Conservation (phyloP, 257 asterid genomes). For the Phtheirospermum japonicum region DNA sequence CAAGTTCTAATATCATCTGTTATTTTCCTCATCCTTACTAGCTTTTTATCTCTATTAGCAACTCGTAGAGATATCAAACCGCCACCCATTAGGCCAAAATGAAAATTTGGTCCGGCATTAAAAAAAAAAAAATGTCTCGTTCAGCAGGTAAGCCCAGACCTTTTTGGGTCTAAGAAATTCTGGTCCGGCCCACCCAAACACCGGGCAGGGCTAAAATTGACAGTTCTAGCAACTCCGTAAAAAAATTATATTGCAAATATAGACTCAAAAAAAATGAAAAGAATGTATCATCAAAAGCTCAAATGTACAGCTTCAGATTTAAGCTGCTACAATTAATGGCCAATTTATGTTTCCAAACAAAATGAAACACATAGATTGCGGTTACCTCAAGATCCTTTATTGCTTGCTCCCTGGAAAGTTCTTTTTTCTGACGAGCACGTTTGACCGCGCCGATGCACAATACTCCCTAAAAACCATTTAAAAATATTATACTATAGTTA, state of each 20-base stretch:
- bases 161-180: too few relatives aligned
- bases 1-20: not conserved
- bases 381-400: constrained; percentile 77
- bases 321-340: not conserved
- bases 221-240: not conserved
- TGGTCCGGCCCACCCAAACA: not conserved
- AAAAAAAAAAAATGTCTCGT: too few relatives aligned
- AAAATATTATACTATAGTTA: constrained; percentile 1
- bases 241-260: not conserved
- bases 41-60: not conserved
- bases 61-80: not conserved
- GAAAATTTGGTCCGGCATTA: too few relatives aligned
- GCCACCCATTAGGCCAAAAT: too few relatives aligned
- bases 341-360: constrained; percentile 8
- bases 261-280: not conserved
- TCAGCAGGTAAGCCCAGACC: too few relatives aligned
- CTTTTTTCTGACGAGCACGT: constrained; percentile 79
- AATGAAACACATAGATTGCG: not conserved
- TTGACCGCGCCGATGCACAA: constrained; percentile 79
- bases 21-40: not conserved
- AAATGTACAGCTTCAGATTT: constrained; percentile 1
- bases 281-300: not conserved
- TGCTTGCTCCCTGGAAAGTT: constrained; percentile 77
- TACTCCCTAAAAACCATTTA: constrained; percentile 51
- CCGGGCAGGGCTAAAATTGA: not conserved